Conservation (phyloP, 768 basidiomycete genomes). For the Tremella yokohamensis region DNA sequence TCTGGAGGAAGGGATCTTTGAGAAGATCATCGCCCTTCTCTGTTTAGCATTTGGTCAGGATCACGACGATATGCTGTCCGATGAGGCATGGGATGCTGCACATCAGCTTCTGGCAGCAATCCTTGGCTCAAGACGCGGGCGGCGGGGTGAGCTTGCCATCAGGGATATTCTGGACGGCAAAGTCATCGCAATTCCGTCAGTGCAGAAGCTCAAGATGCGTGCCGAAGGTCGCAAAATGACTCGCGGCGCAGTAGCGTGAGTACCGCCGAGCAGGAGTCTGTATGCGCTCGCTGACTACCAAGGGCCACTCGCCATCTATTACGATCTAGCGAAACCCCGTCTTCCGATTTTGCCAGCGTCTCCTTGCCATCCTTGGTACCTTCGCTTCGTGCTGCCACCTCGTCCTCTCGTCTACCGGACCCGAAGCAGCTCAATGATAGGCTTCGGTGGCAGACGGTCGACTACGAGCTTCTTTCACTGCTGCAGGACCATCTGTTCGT, state of each 20-base stretch:
- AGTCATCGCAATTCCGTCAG: neutral
- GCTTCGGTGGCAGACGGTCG: slow-evolving; percentile 41
- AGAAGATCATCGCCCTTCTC: slow-evolving; percentile 25
- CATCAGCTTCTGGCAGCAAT: slow-evolving; percentile 23
- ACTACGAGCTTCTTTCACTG: slow-evolving; percentile 41
- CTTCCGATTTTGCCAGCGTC: neutral
- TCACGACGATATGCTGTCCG: slow-evolving; percentile 13
- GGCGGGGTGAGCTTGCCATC: slow-evolving; percentile 31
- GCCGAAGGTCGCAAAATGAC: slow-evolving; percentile 28
- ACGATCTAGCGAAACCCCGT: neutral
- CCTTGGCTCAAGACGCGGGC: slow-evolving; percentile 27
- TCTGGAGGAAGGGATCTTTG: slow-evolving; percentile 24
- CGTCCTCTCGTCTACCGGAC: slow-evolving; percentile 21
- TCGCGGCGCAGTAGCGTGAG: slow-evolving; percentile 40
- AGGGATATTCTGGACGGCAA: slow-evolving; percentile 31
- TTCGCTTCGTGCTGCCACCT: slow-evolving; percentile 36
- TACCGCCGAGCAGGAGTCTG: neutral
- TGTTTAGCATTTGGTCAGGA: slow-evolving; percentile 36
- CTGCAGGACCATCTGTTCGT: slow-evolving; percentile 39
- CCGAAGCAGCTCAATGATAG: slow-evolving; percentile 16
- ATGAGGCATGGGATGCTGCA: slow-evolving; percentile 20
- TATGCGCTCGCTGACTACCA: neutral
- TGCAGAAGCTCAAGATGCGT: slow-evolving; percentile 14
- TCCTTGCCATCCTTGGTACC: slow-evolving; percentile 33
- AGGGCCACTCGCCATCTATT: slow-evolving; percentile 32